Base-by-base conservation (phyloP, 2,329 filamentous ascomycete genomes). In the Scytalidium sp. region DNA sequence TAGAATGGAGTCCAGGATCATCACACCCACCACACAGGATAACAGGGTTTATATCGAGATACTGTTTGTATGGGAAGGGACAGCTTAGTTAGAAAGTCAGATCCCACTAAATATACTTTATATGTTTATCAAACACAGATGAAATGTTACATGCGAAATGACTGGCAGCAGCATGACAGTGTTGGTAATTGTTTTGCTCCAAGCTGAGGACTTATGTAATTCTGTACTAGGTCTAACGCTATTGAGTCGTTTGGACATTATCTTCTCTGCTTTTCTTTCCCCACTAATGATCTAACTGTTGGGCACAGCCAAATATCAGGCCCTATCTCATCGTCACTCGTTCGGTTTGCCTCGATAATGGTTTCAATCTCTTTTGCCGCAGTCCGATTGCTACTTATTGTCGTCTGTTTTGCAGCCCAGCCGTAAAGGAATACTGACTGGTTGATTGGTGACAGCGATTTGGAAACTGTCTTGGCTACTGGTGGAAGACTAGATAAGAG, bases 341-440 rank as follows among this genome's bases (percentile, higher is more conserved):
- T 63, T 44, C 73, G 67, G 51, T 77, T 70, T 52, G 74, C 71
- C 53, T 85, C 81, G 43, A 87, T 70, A 2, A 75, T 70, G 20
- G 62, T 65, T 56, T 87, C 80, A 42, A 89, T 79, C 55, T 81
- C 76, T 58, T 79, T 85, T 19, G 80, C 79, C 25, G 85, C 80
- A 2, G 76, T 76, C 15, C 82, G 75, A 63, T 89, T 89, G 52
- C 80, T 83, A 36, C 82, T 87, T 47, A 89, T 70, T 1, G 85
- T 88, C 3, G 82, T 85, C 36, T 75, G 61, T 0, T 74, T 71
- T 7, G 69, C 67, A 11, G 69, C 69, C 85, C 85, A 89, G 11
- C 84, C 85, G 60, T 83, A 83, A 45, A 87, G 68, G 60, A 89
- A 87, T 3, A 88, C 84, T n/a, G 81, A 83, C 45, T 71, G 65